Evolutionary conservation across 1,139 yeast species (phyloP).

Genomic region (Yamadazyma conglobata): DNA sequence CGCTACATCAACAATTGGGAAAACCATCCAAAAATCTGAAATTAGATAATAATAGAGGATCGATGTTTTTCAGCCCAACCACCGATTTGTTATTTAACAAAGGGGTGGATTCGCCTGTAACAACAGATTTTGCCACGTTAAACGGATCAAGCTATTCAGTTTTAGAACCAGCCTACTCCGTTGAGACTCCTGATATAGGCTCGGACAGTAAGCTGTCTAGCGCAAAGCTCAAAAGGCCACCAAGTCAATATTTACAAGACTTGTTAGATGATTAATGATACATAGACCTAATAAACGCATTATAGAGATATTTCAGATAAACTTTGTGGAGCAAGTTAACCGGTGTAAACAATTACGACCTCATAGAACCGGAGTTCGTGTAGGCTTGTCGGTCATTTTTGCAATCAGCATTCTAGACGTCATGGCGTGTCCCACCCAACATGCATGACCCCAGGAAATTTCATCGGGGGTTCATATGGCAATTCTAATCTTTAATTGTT

Average conservation of each 20-base stretch:
- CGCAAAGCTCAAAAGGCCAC: constrained; percentile 21
- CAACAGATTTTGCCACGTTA: not conserved
- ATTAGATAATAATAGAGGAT: constrained; percentile 21
- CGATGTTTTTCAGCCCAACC: constrained; percentile 37
- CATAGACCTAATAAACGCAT: constrained; percentile 1
- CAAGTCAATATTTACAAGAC: constrained; percentile 32
- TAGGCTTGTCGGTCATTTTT: too few relatives aligned
- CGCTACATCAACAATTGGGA: constrained; percentile 18
- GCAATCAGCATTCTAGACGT: too few relatives aligned
- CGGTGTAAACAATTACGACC: too few relatives aligned
- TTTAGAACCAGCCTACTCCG: constrained; percentile 4
- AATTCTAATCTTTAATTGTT: constrained; percentile 1
- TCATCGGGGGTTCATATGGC: constrained; percentile 1
- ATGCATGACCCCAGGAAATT: constrained; percentile 7
- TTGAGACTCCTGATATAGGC: constrained; percentile 1
- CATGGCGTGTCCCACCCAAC: constrained; percentile 4
- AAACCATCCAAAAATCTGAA: constrained; percentile 21
- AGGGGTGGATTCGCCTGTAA: too few relatives aligned
- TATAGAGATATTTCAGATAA: too few relatives aligned
- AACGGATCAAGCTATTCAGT: constrained; percentile 7
- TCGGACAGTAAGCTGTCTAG: constrained; percentile 1
- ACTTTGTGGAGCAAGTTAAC: too few relatives aligned
- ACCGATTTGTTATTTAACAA: constrained; percentile 9
- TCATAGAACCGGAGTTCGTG: too few relatives aligned
- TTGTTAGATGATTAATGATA: constrained; percentile 13